Conservation (phyloP, 2,329 filamentous ascomycete genomes). For the Geosmithia putterillii region DNA sequence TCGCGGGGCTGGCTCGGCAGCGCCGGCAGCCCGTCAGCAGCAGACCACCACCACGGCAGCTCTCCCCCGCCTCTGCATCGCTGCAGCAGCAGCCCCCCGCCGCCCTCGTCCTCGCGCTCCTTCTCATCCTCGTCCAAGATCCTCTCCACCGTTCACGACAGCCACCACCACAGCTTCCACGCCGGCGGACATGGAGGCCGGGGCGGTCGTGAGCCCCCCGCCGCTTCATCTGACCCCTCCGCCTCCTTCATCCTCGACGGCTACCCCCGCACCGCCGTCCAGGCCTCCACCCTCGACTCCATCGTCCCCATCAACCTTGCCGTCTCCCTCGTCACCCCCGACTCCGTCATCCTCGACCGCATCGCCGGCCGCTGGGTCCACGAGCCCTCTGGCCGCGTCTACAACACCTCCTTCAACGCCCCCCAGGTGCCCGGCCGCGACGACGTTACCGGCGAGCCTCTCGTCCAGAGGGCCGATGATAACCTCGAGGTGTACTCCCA, state of each 20-base stretch:
- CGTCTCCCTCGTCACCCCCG: slow-evolving; percentile 74
- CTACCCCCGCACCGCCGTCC: slow-evolving; percentile 77
- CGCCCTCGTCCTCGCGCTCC: not conserved
- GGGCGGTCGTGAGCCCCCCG: no score
- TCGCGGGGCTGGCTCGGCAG: slow-evolving; percentile 63
- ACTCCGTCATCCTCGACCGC: slow-evolving; percentile 74
- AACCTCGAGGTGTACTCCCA: slow-evolving; percentile 74
- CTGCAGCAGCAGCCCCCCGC: not conserved
- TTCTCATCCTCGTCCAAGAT: not conserved
- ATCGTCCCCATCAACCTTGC: slow-evolving; percentile 93
- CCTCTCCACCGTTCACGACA: not conserved
- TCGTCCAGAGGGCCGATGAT: slow-evolving; percentile 78
- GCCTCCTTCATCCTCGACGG: slow-evolving; percentile 94
- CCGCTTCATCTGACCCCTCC: slow-evolving; percentile 56
- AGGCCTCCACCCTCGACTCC: slow-evolving; percentile 65
- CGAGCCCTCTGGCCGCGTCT: slow-evolving; percentile 78
- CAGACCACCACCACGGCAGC: slow-evolving; percentile 17
- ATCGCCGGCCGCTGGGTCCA: slow-evolving; percentile 93
- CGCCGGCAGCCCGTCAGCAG: slow-evolving; percentile 25
- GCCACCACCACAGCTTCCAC: slow-evolving; percentile 4
- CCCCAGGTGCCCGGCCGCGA: slow-evolving; percentile 72
- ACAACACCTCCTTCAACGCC: slow-evolving; percentile 88
- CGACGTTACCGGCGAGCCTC: slow-evolving; percentile 78
- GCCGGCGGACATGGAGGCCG: no score
- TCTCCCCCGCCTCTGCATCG: slow-evolving; percentile 6